Evolutionary conservation across 495 filamentous ascomycete genomes (phyloP).

Genomic region (Podospora pseudocomata): DNA sequence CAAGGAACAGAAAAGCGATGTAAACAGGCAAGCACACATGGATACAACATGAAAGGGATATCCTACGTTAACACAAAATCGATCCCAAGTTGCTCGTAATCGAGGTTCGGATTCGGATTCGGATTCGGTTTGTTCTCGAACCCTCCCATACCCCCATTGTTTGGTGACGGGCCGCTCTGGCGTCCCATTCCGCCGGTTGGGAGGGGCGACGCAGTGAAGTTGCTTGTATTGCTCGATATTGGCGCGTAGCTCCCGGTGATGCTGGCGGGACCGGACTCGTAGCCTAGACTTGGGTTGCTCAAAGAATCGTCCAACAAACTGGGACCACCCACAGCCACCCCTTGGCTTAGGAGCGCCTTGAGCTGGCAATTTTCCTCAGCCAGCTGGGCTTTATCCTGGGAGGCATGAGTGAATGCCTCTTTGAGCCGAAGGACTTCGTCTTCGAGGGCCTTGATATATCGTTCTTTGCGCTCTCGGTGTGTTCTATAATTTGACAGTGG

Average conservation of each 20-base stretch:
- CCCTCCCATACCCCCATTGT: constrained; percentile 18
- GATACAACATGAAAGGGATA: constrained; percentile 56
- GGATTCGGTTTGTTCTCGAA: constrained; percentile 20
- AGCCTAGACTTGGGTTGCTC: constrained; percentile 44
- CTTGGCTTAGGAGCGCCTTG: constrained; percentile 65
- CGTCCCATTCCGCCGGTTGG: constrained; percentile 31
- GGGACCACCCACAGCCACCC: constrained; percentile 54
- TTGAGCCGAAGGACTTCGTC: constrained; percentile 74
- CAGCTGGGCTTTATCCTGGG: constrained; percentile 61
- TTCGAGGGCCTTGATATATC: constrained; percentile 91
- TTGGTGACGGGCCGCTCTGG: constrained; percentile 31
- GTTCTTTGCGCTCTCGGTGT: constrained; percentile 93
- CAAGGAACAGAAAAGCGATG: constrained; percentile 15
- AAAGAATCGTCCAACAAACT: constrained; percentile 44
- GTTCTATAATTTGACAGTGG: constrained; percentile 49
- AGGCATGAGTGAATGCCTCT: constrained; percentile 58
- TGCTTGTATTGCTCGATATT: constrained; percentile 39
- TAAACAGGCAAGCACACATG: constrained; percentile 52
- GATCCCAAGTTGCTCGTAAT: constrained; percentile 86
- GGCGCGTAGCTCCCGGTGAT: constrained; percentile 50
- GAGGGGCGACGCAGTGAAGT: constrained; percentile 16
- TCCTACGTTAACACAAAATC: constrained; percentile 96
- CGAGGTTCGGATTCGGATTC: constrained; percentile 52
- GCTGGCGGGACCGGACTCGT: constrained; percentile 50
- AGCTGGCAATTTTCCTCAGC: constrained; percentile 74